A percentile compares a stretch with the other conserved stretches of the same genome.
Evolutionary conservation across 23 red algal species (phyloP).

Genomic region (Gracilaria domingensis): DNA sequence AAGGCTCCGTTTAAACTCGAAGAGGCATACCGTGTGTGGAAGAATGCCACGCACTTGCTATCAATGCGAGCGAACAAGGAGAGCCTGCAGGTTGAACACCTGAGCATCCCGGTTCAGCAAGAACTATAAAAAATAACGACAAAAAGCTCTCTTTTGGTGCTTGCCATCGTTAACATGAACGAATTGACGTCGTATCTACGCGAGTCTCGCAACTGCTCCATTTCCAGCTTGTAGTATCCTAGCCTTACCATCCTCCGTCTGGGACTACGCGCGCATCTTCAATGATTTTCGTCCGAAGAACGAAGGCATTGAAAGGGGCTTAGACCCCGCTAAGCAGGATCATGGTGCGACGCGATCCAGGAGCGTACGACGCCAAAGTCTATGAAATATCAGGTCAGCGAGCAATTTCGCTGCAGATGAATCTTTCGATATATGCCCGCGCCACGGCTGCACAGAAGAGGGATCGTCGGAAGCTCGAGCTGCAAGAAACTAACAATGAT

Average conservation of each 20-base stretch:
- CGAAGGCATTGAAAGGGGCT: background rate
- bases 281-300: background rate
- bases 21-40: no score
- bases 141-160: background rate
- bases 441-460: slow-evolving; percentile 63
- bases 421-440: slow-evolving; percentile 28
- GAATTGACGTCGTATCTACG: background rate
- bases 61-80: no score
- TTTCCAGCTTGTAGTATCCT: no score
- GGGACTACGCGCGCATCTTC: no score
- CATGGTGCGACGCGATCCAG: slow-evolving; percentile 67
- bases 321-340: background rate
- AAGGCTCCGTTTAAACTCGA: no score
- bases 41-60: no score
- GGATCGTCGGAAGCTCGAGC: slow-evolving; percentile 61
- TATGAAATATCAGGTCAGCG: slow-evolving; percentile 60
- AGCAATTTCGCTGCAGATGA: slow-evolving; percentile 31
- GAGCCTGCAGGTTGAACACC: no score
- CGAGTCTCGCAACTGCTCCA: no score
- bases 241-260: no score
- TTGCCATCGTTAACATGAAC: no score
- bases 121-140: background rate
- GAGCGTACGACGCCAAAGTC: slow-evolving; percentile 53
- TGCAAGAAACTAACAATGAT: slow-evolving; percentile 58
- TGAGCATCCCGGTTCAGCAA: no score